These are phyloP conservation scores for Pontederia paniculata DNA, from an alignment of 176 grass and related monocot species.

Conservation along the genomic window DNA sequence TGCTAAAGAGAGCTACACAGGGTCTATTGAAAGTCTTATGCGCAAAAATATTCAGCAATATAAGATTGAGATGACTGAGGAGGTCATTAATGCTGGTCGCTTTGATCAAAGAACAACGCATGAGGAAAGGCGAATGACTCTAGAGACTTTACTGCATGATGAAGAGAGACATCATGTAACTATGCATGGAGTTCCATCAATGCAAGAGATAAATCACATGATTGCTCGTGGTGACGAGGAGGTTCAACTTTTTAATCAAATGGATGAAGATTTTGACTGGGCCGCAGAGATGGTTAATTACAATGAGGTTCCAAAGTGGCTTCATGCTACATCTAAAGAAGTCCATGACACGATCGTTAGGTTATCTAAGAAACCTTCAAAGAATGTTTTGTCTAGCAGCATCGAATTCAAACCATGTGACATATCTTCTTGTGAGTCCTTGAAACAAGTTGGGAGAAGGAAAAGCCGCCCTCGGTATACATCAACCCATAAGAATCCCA, in stretches of 20 bases:
- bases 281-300: slow-evolving; percentile 77
- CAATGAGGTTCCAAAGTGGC: slow-evolving; percentile 87
- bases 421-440: neutral
- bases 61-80: slow-evolving; percentile 99
- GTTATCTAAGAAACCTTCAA: slow-evolving; percentile 66
- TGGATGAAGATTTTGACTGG: slow-evolving; percentile 97
- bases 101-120: slow-evolving; percentile 99
- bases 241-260: slow-evolving; percentile 93
- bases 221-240: slow-evolving; percentile 85
- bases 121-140: slow-evolving; percentile 87
- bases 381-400: slow-evolving; percentile 39
- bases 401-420: slow-evolving; percentile 37
- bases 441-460: slow-evolving; percentile 43
- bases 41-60: slow-evolving; percentile 95
- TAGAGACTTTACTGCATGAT: slow-evolving; percentile 93
- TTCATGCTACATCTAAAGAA: slow-evolving; percentile 53
- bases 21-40: slow-evolving; percentile 98
- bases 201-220: slow-evolving; percentile 96
- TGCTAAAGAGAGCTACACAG: slow-evolving; percentile 83
- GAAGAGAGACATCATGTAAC: slow-evolving; percentile 91
- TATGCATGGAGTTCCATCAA: slow-evolving; percentile 91
- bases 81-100: slow-evolving; percentile 97
- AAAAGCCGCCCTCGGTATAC: slow-evolving; percentile 39
- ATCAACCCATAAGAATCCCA: slow-evolving; percentile 32
- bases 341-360: slow-evolving; percentile 43